A percentile compares a stretch with the other conserved stretches of the same genome.
Evolutionary conservation across 2,329 filamentous ascomycete genomes (phyloP).

Genomic region (Fusarium newnesense): DNA sequence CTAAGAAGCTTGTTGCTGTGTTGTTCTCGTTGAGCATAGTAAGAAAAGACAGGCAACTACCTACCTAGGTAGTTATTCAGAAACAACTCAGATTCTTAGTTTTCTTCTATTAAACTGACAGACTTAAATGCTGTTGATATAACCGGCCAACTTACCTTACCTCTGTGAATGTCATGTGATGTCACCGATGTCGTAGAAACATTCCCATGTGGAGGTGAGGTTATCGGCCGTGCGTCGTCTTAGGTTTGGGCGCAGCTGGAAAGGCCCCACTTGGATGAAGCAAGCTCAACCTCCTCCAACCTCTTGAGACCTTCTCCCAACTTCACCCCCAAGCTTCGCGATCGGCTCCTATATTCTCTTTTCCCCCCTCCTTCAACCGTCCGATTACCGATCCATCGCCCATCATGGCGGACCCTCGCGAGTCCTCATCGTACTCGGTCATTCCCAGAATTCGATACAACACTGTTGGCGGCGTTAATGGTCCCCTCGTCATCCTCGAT

Average conservation of each 20-base stretch:
- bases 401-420: conserved; percentile 66
- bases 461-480: conserved; percentile 97
- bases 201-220: conserved; percentile 28
- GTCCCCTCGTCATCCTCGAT: conserved; percentile 95
- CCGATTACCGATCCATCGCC: conserved; percentile 39
- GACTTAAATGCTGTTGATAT: not conserved
- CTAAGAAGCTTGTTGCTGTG: conserved; percentile 22
- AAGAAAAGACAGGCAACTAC: not conserved
- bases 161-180: conserved; percentile 52
- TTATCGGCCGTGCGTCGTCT: conserved; percentile 44
- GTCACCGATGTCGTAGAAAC: conserved; percentile 43
- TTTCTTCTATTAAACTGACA: not conserved
- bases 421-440: conserved; percentile 69
- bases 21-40: not conserved
- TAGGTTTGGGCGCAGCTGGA: conserved; percentile 41
- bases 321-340: conserved; percentile 40
- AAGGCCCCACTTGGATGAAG: conserved; percentile 51
- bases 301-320: conserved; percentile 45
- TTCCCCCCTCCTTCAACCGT: conserved; percentile 25
- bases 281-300: conserved; percentile 55
- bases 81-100: not conserved
- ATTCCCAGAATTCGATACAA: conserved; percentile 85
- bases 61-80: not conserved
- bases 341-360: conserved; percentile 30
- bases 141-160: not conserved